Percentiles rank a stretch among this genome's conserved stretches.
phyloP scores from a whole-genome alignment of 331 rosid genomes.

The Rosa hybrid region DNA sequence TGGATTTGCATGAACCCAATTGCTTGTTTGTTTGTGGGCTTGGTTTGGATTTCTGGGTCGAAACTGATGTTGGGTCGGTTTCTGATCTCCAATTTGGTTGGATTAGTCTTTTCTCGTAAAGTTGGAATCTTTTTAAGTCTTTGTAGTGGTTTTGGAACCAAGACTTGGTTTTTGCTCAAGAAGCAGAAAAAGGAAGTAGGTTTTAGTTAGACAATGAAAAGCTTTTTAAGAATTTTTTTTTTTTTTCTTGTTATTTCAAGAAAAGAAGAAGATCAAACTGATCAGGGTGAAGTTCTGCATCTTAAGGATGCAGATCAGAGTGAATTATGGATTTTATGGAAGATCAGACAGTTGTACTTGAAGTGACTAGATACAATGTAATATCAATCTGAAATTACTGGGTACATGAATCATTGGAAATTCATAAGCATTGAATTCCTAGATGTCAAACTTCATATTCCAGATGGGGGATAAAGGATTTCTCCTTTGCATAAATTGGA shows the following conservation, averaged over 20 bases:
- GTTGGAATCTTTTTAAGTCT: background rate
- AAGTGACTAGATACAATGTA: background rate
- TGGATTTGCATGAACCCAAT: background rate
- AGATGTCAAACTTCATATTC: background rate
- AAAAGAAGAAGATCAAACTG: background rate
- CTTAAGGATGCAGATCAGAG: slow-evolving; percentile 1
- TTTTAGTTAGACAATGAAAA: background rate
- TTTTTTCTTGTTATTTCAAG: background rate
- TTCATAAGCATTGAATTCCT: background rate
- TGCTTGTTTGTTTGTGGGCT: background rate
- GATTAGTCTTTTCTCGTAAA: background rate
- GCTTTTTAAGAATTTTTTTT: background rate
- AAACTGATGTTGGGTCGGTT: background rate
- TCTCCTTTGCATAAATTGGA: background rate
- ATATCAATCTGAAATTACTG: background rate
- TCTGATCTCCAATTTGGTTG: slow-evolving; percentile 9
- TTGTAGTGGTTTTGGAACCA: background rate
- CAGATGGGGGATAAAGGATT: background rate
- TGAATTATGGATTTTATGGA: background rate
- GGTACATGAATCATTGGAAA: background rate
- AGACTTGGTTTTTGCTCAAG: background rate
- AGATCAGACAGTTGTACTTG: background rate
- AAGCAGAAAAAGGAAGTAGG: background rate
- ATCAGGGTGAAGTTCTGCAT: background rate
- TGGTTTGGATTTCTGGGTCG: background rate